Conservation (phyloP, 768 basidiomycete genomes). For the Neoboletus magnificus region DNA sequence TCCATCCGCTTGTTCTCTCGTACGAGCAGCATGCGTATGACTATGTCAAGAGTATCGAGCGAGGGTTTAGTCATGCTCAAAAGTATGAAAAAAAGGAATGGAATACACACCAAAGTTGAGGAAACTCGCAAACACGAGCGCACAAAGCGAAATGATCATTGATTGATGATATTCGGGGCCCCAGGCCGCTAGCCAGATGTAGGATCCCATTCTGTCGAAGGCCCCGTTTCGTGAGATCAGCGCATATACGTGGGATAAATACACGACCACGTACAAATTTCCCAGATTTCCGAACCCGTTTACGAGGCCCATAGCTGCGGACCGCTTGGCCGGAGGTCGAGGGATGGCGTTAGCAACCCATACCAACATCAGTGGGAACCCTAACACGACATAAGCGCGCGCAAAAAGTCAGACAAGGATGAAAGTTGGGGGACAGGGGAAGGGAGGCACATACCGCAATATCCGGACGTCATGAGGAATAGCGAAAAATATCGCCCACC, state of each 20-base stretch:
- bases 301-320: constrained; percentile 59
- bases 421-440: neutral
- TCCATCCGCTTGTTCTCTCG: constrained; percentile 52
- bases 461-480: constrained; percentile 62
- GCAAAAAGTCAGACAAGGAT: neutral
- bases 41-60: constrained; percentile 21
- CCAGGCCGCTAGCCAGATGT: constrained; percentile 60
- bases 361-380: constrained; percentile 46
- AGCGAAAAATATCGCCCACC: constrained; percentile 56
- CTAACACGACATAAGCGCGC: constrained; percentile 20
- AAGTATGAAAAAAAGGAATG: neutral
- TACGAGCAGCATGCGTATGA: constrained; percentile 41
- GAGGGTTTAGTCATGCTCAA: neutral
- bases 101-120: constrained; percentile 37
- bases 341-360: constrained; percentile 64
- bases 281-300: constrained; percentile 60
- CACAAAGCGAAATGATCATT: constrained; percentile 50
- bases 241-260: neutral
- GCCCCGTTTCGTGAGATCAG: neutral
- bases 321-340: constrained; percentile 52
- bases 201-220: constrained; percentile 51
- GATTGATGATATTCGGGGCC: constrained; percentile 59
- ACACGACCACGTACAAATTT: constrained; percentile 43
- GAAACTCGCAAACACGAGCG: constrained; percentile 31
- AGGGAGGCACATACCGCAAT: constrained; percentile 32